Evolutionary conservation across 306 rosid species (phyloP), one percentile per base, ranked within the genome.

Genomic region (Cicer yamashitae): DNA sequence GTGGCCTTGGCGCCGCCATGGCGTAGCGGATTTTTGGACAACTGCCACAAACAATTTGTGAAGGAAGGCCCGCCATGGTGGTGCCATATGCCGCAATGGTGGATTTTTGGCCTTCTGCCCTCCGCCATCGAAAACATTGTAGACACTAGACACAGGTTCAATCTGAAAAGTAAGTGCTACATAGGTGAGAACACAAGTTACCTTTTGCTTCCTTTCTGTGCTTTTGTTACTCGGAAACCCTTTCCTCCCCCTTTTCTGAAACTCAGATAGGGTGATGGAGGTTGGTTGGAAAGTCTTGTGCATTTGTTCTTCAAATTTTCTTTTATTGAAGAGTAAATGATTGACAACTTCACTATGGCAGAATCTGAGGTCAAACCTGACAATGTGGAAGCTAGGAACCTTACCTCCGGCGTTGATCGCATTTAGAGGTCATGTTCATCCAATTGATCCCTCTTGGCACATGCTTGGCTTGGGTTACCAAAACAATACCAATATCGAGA

Each of bases 391-490:
- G 90, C 92, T 96, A 68, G 99, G 99, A 70, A 96, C 99, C 53
- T 84, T 96, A 54, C 99, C 98, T 37, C 98, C 99, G 10, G 98
- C 97, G 20, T 82, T 96, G 82, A 90, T 92, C 76, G 98, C 96
- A 59, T 96, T 96, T 82, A 89, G 74, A 86, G 97, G 94, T 62
- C 97, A 89, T 73, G 93, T 96, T 87, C 94, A 89, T 72, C 88
- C 94, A 30, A 96, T 96, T 79, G 99, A 90, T 67, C 93, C 96
- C 43, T 88, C 90, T 11, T 96, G 99, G 99, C 99, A 96, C 79
- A 77, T 96, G 98, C 96, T 96, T 47, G 99, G 99, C 61, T 87
- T 96, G 89, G 99, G 99, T 72, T 96, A 96, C 88, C 98, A 96
- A 86, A 93, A 79, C 79, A 88, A 81, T 67, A 96, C 99, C 38